Conservation (phyloP, 2,329 filamentous ascomycete species). For the Rutstroemia sp. region DNA sequence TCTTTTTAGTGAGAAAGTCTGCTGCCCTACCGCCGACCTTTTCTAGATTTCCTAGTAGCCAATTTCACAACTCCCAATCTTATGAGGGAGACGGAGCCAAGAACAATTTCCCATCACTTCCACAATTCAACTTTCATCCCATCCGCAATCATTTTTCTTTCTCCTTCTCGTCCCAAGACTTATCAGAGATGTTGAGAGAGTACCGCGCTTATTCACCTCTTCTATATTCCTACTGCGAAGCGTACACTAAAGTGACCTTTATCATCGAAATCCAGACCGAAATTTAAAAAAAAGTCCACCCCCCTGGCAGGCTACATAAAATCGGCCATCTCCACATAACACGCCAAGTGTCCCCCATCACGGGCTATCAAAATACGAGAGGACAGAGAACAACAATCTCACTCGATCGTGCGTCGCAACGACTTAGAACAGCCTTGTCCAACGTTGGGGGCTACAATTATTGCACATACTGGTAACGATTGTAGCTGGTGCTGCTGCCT, state of each 20-base stretch:
- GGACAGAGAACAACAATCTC: constrained; percentile 8
- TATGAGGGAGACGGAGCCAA: not conserved
- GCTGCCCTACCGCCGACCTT: too few relatives aligned
- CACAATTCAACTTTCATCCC: not conserved
- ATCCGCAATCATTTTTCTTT: not conserved
- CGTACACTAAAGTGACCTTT: too few relatives aligned
- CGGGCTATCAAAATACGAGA: constrained; percentile 4
- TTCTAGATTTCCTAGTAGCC: too few relatives aligned
- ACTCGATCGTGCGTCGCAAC: constrained; percentile 2
- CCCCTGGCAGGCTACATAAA: too few relatives aligned
- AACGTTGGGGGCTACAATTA: constrained; percentile 9
- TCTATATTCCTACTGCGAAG: not conserved
- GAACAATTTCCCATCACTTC: constrained; percentile 3
- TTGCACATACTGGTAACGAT: constrained; percentile 6
- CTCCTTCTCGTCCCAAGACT: not conserved
- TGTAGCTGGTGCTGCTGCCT: constrained; percentile 3
- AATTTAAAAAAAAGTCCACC: too few relatives aligned
- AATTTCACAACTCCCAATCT: not conserved
- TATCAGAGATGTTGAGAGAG: not conserved
- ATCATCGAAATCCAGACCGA: too few relatives aligned
- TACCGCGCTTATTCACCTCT: too few relatives aligned
- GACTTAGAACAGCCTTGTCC: not conserved
- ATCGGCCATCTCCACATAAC: constrained; percentile 6
- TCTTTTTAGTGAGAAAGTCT: too few relatives aligned
- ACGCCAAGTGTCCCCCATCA: constrained; percentile 9